Percentiles rank a stretch among this genome's conserved stretches.
phyloP scores from a whole-genome alignment of 164 flowering plant genomes.

The Macadamia integrifolia region DNA sequence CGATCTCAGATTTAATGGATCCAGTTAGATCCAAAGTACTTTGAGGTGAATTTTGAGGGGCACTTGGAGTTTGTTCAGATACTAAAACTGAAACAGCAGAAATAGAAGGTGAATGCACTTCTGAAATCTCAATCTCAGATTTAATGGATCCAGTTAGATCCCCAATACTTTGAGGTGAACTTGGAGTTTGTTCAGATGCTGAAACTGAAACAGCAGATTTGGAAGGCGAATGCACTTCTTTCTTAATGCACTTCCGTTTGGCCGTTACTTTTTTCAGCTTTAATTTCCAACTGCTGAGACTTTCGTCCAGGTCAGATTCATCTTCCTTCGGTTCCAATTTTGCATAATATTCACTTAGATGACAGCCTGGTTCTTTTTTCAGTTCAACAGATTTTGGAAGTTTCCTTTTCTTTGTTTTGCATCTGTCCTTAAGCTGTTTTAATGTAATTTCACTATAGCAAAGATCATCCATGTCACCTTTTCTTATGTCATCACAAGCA shows the following conservation, averaged over 20 bases:
- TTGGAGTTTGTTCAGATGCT: constrained; percentile 7
- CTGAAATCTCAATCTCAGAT: constrained; percentile 27
- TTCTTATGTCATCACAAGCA: constrained; percentile 11
- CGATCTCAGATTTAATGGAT: constrained; percentile 22
- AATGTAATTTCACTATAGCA: constrained; percentile 35
- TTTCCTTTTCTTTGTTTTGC: constrained; percentile 49
- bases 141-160: constrained; percentile 7
- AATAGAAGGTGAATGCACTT: constrained; percentile 17
- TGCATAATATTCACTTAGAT: constrained; percentile 13
- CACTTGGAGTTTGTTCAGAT: constrained; percentile 8
- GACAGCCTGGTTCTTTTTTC: constrained; percentile 1
- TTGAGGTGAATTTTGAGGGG: background rate
- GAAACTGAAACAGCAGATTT: background rate
- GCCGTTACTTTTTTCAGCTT: constrained; percentile 31
- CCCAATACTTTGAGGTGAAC: constrained; percentile 3
- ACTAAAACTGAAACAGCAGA: background rate
- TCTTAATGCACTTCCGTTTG: constrained; percentile 19
- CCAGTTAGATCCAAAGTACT: constrained; percentile 2
- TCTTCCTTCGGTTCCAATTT: constrained; percentile 21
- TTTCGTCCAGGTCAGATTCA: constrained; percentile 35
- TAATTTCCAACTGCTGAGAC: constrained; percentile 42
- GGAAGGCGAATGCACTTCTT: constrained; percentile 12
- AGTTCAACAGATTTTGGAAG: constrained; percentile 11
- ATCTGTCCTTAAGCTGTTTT: constrained; percentile 40
- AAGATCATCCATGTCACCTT: constrained; percentile 27